phyloP scores from a whole-genome alignment of 495 filamentous ascomycete species.

The Staphylotrichum tortipilum region DNA sequence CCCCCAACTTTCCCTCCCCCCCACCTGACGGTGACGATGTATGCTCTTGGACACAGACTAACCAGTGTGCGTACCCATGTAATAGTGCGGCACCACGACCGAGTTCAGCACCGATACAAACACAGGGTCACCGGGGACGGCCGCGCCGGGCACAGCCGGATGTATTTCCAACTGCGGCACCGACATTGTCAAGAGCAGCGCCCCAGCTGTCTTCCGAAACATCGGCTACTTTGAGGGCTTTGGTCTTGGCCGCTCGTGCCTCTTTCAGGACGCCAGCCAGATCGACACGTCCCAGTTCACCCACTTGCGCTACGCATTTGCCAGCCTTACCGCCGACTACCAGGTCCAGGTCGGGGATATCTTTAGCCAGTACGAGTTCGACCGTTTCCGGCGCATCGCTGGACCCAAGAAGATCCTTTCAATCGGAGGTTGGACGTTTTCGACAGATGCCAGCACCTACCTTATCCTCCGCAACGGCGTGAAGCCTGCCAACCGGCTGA shows the following conservation, averaged over 20 bases:
- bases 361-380: conserved; percentile 7
- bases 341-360: conserved; percentile 4
- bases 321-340: conserved; percentile 1
- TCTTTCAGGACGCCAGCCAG: conserved; percentile 11
- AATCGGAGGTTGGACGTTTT: conserved; percentile 28
- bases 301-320: conserved; percentile 21
- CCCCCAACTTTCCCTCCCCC: too few relatives aligned
- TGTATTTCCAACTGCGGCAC: conserved; percentile 42
- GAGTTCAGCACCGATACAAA: conserved; percentile 35
- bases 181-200: conserved; percentile 13
- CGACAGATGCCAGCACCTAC: conserved; percentile 16
- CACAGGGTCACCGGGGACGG: conserved; percentile 32
- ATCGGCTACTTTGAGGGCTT: conserved; percentile 25
- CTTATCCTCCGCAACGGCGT: conserved; percentile 20
- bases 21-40: too few relatives aligned
- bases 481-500: conserved; percentile 12
- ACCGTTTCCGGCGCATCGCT: conserved; percentile 12
- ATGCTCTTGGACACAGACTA: too few relatives aligned
- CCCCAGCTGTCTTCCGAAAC: neutral
- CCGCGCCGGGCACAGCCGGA: conserved; percentile 24
- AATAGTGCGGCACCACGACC: conserved; percentile 37
- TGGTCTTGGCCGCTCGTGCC: conserved; percentile 19
- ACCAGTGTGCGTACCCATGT: too few relatives aligned
- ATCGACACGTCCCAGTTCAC: conserved; percentile 13
- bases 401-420: conserved; percentile 22